phyloP scores from a whole-genome alignment of 2,329 filamentous ascomycete genomes.

The Aspergillus pseudoglaucus region DNA sequence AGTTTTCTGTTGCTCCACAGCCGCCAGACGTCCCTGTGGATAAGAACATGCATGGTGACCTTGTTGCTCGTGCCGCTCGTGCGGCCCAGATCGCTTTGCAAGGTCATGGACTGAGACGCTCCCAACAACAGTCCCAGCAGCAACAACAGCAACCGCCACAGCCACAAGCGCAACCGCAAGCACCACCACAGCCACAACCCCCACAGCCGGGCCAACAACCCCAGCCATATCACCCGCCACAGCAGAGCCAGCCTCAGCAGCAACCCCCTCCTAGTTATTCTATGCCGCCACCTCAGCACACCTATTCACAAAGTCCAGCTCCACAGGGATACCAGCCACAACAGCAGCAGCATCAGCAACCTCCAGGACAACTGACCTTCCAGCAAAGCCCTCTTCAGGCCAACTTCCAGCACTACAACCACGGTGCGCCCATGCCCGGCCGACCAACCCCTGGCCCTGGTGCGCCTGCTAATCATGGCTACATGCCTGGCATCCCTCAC shows the following conservation, averaged over 20 bases:
- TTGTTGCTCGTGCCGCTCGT: conserved; percentile 42
- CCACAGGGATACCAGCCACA: conserved; percentile 23
- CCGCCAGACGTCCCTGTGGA: conserved; percentile 35
- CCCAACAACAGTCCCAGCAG: conserved; percentile 28
- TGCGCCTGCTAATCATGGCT: conserved; percentile 33
- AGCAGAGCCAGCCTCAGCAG: conserved; percentile 11
- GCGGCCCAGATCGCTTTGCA: conserved; percentile 44
- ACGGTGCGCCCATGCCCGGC: conserved; percentile 23
- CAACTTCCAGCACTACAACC: conserved; percentile 38
- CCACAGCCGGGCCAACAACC: conserved; percentile 7
- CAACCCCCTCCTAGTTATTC: conserved; percentile 28
- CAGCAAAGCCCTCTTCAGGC: conserved; percentile 35
- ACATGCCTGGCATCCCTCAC: conserved; percentile 41
- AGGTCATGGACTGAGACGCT: conserved; percentile 34
- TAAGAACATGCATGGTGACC: conserved; percentile 38
- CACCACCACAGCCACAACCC: conserved; percentile 6
- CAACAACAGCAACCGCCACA: conserved; percentile 26
- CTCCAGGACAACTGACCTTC: conserved; percentile 27
- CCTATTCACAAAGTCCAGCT: conserved; percentile 30
- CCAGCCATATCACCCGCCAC: conserved; percentile 10
- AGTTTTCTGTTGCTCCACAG: conserved; percentile 35
- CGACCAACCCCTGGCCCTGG: conserved; percentile 27
- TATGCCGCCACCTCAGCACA: conserved; percentile 19
- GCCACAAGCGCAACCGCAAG: conserved; percentile 12
- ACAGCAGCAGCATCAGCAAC: conserved; percentile 17